Conservation (phyloP, 2,329 filamentous ascomycete genomes). For the Colletotrichum sp. region DNA sequence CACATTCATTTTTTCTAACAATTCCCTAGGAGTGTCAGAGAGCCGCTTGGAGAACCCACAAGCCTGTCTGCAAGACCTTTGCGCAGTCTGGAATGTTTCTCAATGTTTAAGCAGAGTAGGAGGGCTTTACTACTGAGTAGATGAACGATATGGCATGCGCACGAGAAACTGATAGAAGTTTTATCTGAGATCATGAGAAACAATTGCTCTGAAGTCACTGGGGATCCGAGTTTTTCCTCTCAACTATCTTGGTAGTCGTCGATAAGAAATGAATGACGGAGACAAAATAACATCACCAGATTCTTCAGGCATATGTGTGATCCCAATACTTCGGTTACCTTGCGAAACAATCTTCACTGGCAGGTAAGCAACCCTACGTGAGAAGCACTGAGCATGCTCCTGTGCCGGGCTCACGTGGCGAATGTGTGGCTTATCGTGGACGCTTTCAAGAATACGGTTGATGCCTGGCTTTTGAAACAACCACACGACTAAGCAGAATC, state of each 20-base stretch:
- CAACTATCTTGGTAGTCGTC: not conserved
- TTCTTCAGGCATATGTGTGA: fast-evolving
- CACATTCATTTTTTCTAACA: not conserved
- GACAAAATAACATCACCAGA: not conserved
- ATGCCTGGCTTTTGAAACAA: not conserved
- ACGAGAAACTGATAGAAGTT: not conserved
- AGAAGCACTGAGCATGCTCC: fast-evolving
- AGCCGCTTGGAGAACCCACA: not conserved
- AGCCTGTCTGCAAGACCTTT: not conserved
- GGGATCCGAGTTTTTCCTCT: not conserved
- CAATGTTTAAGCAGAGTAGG: not conserved
- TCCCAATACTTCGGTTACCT: not conserved
- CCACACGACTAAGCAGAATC: not conserved
- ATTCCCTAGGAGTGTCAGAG: not conserved
- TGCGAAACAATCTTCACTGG: not conserved
- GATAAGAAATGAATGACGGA: not conserved
- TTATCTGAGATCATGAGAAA: not conserved
- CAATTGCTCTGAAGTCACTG: not conserved
- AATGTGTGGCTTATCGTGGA: not conserved
- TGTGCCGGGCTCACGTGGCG: not conserved
- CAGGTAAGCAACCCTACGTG: not conserved
- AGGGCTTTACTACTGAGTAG: not conserved
- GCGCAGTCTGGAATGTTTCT: not conserved
- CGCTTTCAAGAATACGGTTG: not conserved
- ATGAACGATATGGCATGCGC: not conserved